These are phyloP conservation scores for Eimeria falciformis DNA, from an alignment of 169 alveolate species.

Conservation along the genomic window DNA sequence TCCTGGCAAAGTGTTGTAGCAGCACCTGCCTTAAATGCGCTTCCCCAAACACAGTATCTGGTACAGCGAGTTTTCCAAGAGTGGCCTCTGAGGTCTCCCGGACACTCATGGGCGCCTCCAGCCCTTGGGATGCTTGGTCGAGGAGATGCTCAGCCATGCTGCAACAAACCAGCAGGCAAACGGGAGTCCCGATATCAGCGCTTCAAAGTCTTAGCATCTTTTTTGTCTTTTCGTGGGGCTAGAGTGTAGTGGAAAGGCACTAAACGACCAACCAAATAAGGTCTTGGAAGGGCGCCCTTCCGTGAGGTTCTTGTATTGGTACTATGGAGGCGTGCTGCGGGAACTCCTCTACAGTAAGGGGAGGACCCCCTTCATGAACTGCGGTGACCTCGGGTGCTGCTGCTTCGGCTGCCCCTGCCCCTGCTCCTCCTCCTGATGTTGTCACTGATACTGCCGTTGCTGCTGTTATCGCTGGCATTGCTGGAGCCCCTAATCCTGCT, in stretches of 20 bases:
- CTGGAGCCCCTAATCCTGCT: too few species aligned
- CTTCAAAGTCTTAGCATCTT: too few species aligned
- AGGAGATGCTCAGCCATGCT: constrained; percentile 58
- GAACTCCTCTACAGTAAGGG: background rate
- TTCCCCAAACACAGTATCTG: constrained; percentile 47
- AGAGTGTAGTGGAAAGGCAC: too few species aligned
- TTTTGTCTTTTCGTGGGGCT: too few species aligned
- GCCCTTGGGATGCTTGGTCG: background rate
- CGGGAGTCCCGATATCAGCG: too few species aligned
- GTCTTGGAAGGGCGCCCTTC: constrained; percentile 25
- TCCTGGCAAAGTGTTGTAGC: background rate
- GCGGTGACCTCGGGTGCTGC: too few species aligned
- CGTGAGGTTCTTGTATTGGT: background rate
- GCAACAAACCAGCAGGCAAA: background rate
- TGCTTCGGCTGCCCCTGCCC: too few species aligned
- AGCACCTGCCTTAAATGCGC: constrained; percentile 34
- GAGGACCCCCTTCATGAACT: too few species aligned
- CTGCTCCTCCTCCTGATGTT: too few species aligned
- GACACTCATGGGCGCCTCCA: background rate
- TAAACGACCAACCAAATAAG: background rate
- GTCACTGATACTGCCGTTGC: too few species aligned
- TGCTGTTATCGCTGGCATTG: too few species aligned
- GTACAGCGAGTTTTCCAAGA: background rate
- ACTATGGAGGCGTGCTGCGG: too few species aligned
- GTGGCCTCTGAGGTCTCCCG: background rate